phyloP scores from a whole-genome alignment of 257 asterid species.

The Rubia yunnanensis region DNA sequence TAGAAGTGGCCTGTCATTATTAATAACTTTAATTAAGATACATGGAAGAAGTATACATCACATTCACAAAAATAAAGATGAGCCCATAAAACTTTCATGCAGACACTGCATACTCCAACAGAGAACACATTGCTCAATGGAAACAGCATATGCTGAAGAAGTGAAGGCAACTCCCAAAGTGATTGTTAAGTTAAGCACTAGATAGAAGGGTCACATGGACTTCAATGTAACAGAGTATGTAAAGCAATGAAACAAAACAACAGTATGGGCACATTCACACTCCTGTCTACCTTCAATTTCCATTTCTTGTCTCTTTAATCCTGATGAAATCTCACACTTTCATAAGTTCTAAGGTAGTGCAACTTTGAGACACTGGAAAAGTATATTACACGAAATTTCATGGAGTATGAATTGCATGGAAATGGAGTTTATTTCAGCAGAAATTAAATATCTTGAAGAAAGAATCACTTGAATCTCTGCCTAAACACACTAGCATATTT shows the following conservation, averaged over 20 bases:
- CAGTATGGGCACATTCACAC: not conserved
- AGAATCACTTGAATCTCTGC: not conserved
- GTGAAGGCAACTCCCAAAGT: not conserved
- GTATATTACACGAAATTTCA: not conserved
- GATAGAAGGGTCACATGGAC: not conserved
- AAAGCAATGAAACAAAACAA: not conserved
- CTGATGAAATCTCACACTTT: not conserved
- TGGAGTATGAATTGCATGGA: not conserved
- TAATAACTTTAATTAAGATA: not conserved
- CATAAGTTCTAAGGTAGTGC: not conserved
- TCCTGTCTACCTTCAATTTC: not conserved
- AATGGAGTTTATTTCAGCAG: not conserved
- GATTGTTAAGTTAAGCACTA: not conserved
- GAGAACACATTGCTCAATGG: not conserved
- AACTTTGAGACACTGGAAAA: not conserved
- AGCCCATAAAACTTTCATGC: not conserved
- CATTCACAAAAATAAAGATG: not conserved
- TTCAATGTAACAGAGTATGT: not conserved
- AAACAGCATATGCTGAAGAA: not conserved
- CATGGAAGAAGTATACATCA: not conserved
- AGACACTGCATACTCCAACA: not conserved
- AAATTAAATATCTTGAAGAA: not conserved
- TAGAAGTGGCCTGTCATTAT: conserved; percentile 58
- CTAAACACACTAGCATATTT: not conserved
- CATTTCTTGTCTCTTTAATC: not conserved